Evolutionary conservation across 2,329 filamentous ascomycete species (phyloP), one percentile per base, ranked within the genome.

Genomic region (Ophiostoma novo-ulmi): DNA sequence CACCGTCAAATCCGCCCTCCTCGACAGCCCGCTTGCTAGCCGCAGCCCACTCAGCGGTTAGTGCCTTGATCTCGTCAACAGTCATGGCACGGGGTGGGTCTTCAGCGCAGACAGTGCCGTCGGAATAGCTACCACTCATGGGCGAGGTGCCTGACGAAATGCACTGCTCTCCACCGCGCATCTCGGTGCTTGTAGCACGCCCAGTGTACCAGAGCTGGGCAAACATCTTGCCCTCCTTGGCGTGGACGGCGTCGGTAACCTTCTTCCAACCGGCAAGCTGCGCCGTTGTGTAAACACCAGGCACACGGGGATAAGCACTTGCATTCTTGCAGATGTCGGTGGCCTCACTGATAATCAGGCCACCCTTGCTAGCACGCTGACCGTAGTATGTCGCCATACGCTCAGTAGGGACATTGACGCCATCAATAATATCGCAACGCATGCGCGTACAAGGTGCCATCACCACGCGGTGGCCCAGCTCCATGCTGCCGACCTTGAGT

Each of bases 51-150:
- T 85, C 85, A 0, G 78, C 76, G 73, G 89, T 88, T 72, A 88
- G 82, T 1, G 83, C 78, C 67, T 87, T 80, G 69, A 94, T 93
- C 36, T 93, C 89, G 0, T 83, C 79, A 14, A 84, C 79, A 0
- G 86, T 89, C 85, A 94, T 86, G 4, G 84, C 86, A 69, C 84
- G 85, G 0, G 90, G 90, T 0, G 85, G 65, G 65, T 67, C 65
- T 5, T 67, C 65, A n/a, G 65, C 65, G 11, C 65, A 67, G 22
- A 20, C 39, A n/a, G 65, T 44, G 20, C 65, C 65, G n/a, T 67
- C 65, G 14, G 74, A 52, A 77, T 84, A 74, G 35, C 14, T 70
- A n/a, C 73, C 73, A 8, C 8, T 55, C 73, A 82, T 84, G 11
- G 82, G 80, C n/a, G 78, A 80, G 1, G 81, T 75, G 81, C 75